Conservation (phyloP, 2,329 filamentous ascomycete genomes). For the Penicillium janthinellum region DNA sequence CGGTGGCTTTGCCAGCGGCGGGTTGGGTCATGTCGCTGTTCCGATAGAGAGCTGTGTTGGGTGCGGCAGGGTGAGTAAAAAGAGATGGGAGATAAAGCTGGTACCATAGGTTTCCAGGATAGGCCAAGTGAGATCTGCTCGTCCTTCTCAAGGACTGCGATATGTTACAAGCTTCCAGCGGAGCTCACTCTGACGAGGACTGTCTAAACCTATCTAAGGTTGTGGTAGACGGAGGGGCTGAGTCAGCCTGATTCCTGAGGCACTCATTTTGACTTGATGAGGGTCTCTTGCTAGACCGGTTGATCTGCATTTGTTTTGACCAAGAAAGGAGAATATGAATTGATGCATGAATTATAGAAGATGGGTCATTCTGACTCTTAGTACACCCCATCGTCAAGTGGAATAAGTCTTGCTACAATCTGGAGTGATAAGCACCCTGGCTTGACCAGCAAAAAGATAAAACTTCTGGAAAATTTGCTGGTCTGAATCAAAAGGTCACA, state of each 20-base stretch:
- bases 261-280: background rate
- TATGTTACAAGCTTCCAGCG: background rate
- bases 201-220: no score
- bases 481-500: background rate
- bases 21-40: conserved; percentile 32
- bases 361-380: no score
- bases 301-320: no score
- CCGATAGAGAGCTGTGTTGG: background rate
- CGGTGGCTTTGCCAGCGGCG: conserved; percentile 40
- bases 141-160: background rate
- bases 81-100: no score
- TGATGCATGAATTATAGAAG: no score
- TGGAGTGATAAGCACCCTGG: no score
- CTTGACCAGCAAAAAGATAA: background rate
- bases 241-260: conserved; percentile 2
- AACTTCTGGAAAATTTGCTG: background rate
- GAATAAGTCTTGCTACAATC: no score
- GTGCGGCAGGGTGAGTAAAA: background rate
- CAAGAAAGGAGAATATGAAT: no score
- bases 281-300: no score
- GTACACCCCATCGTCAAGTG: no score
- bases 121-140: background rate
- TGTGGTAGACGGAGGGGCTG: background rate
- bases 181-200: background rate
- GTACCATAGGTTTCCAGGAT: no score